Evolutionary conservation across 192 early-diverging fungal genomes (phyloP), one percentile per base, ranked within the genome.

Genomic region (Coemansia sp.): DNA sequence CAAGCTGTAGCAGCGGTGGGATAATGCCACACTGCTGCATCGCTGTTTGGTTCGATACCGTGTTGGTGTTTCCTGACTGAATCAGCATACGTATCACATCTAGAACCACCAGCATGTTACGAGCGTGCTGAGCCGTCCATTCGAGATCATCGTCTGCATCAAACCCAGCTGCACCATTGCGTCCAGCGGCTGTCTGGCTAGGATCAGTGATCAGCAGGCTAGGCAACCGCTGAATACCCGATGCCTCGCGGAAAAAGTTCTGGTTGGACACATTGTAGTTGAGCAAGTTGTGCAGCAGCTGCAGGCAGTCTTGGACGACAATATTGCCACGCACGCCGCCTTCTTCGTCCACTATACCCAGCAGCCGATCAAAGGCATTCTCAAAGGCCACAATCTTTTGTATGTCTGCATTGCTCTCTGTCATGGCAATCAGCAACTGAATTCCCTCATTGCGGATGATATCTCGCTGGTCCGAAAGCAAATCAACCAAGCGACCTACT

Each of bases 351-450:
- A 97, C 89, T 46, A 97, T 92, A 2, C 79, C 80, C 49, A 99
- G 74, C 18, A 99, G 74, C 8, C 88, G 81, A 53, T 99, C 97
- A 77, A 99, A 99, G 5, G 94, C 92, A 59, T 92, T 95, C 55
- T 97, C 92, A 78, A 99, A 99, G 12, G 97, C 96, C 45, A 99
- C 91, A 57, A 99, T 92, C 81, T 99, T 97, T 79, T 99, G 97
- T 20, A 99, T 89, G 52, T 97, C 95, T 9, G 93, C 89, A 70
- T 96, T 95, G 39, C 79, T 84, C 48, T 90, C 83, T n/a, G 94
- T 95, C 41, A 99, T 81, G 0, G 90, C 82, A 50, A 96, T 96
- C 62, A 99, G 58, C 21, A 99, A 70, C 57, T 96, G 72, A 9
- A 99, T 79, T 6, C 91, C 91, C 85, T 97, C 94, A 79, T 96